Conservation (phyloP, 2,329 filamentous ascomycete species). For the Dactylellina haptotyla region DNA sequence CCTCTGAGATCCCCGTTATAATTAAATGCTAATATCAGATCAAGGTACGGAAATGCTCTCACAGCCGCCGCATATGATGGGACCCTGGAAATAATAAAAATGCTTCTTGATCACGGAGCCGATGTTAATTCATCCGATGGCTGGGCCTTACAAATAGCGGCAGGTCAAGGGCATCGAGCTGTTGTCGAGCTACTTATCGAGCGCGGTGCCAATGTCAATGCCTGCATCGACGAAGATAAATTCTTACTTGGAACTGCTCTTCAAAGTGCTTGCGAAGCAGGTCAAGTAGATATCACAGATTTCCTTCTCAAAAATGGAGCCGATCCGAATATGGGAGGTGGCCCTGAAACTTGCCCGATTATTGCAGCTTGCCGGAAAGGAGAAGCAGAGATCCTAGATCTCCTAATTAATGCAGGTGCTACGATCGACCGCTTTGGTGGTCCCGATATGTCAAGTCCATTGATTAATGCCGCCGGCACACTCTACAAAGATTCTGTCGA, state of each 20-base stretch:
- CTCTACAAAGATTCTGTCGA: conserved; percentile 59
- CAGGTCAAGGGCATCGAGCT: conserved; percentile 26
- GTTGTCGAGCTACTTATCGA: conserved; percentile 35
- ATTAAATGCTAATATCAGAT: conserved; percentile 59
- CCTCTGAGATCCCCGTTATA: neutral
- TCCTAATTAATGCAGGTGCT: conserved; percentile 61
- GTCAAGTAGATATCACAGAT: conserved; percentile 60
- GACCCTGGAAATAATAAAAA: conserved; percentile 6
- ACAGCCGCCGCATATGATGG: conserved; percentile 45
- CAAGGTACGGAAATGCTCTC: conserved; percentile 35
- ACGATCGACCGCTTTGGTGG: conserved; percentile 61
- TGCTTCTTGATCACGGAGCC: conserved; percentile 43
- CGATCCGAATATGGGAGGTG: conserved; percentile 61
- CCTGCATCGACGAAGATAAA: conserved; percentile 58
- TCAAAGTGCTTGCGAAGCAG: conserved; percentile 62
- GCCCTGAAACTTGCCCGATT: conserved; percentile 60
- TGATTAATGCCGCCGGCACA: conserved; percentile 61
- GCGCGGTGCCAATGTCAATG: conserved; percentile 55
- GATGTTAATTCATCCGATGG: conserved; percentile 24
- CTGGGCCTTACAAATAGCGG: conserved; percentile 40
- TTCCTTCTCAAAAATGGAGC: conserved; percentile 61
- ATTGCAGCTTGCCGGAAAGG: conserved; percentile 61
- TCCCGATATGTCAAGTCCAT: conserved; percentile 60
- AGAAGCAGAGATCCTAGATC: conserved; percentile 61
- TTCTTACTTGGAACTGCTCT: conserved; percentile 61